Evolutionary conservation across 73 alveolate species (phyloP), one percentile per base, ranked within the genome.

Genomic region (Uronychia binucleata): DNA sequence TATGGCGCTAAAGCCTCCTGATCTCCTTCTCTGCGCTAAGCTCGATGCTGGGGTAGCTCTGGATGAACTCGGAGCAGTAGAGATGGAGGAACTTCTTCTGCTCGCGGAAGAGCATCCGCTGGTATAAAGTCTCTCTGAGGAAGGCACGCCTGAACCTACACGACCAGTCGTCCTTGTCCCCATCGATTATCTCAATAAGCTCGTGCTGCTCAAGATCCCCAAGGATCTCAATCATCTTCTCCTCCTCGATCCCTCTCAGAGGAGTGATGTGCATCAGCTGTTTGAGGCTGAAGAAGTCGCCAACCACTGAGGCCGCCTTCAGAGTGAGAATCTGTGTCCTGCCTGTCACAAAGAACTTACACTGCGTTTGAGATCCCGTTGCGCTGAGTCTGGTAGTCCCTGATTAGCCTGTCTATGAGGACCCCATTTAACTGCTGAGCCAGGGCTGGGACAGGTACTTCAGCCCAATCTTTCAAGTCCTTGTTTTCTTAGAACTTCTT

Each of bases 261-360:
- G 95, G 95, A 59, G 74, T 80, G 75, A 90, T 90, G 74, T 26
- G 33, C 30, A 82, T 75, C 0, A 90, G 82, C 32, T 78, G 85
- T 32, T 81, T 79, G 0, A 89, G 76, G 30, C 85, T 79, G 80
- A 90, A 90, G 0, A 79, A 86, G n/a, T 90, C 95, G 30, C 95
- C 95, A 27, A 90, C 83, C 0, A 85, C 95, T 28, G 93, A 85
- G 13, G 92, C 95, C 0, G 93, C 83, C 75, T 90, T 90, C 33
- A 90, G 59, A 33, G 83, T 59, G 60, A 90, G 84, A 1, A 90
- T 46, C 67, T 46, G 67, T 11, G 19, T 19, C 19, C 67, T 46
- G 19, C 5, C 19, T 46, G 19, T 46, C n/a, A 46, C 5, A 46
- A 46, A 46, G 5, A 11, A 46, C 19, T 46, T 46, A 46, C 67